A percentile compares a stretch with the other conserved stretches of the same genome.
Evolutionary conservation across 148 eudicot species (phyloP).

Genomic region (Silene latifolia): DNA sequence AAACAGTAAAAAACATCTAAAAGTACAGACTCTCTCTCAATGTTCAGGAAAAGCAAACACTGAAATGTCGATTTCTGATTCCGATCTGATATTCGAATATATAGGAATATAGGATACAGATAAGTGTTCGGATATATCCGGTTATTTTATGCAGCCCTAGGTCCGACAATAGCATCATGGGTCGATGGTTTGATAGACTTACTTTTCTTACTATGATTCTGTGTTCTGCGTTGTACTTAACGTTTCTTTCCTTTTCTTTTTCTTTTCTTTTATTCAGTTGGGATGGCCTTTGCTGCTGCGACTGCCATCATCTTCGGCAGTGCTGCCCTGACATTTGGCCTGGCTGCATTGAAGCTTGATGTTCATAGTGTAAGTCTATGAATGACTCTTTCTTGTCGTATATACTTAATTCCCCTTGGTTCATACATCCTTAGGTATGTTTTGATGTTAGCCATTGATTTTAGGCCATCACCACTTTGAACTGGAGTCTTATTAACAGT

Average conservation of each 20-base stretch:
- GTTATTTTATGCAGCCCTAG: no score
- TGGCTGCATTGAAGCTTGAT: constrained; percentile 58
- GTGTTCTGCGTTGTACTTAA: neutral
- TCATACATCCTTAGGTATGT: neutral
- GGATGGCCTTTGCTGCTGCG: constrained; percentile 77
- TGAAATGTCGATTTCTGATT: no score
- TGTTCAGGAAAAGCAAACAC: no score
- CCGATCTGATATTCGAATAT: no score
- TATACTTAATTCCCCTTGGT: neutral
- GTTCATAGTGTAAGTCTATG: constrained; percentile 56
- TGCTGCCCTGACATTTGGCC: constrained; percentile 52
- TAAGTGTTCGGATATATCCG: no score
- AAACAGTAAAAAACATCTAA: no score
- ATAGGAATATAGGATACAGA: no score
- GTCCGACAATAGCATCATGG: no score
- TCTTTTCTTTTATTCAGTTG: constrained; percentile 43
- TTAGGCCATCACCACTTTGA: neutral
- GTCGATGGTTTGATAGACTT: no score
- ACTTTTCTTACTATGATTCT: neutral
- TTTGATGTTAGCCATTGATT: neutral
- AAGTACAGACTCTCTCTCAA: no score
- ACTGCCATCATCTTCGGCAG: constrained; percentile 75
- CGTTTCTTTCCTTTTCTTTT: constrained; percentile 2
- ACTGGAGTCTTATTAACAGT: neutral
- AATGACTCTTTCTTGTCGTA: constrained; percentile 1